These are phyloP conservation scores for Sporobolomyces pararoseus DNA, from an alignment of 768 basidiomycete species.

Conservation along the genomic window DNA sequence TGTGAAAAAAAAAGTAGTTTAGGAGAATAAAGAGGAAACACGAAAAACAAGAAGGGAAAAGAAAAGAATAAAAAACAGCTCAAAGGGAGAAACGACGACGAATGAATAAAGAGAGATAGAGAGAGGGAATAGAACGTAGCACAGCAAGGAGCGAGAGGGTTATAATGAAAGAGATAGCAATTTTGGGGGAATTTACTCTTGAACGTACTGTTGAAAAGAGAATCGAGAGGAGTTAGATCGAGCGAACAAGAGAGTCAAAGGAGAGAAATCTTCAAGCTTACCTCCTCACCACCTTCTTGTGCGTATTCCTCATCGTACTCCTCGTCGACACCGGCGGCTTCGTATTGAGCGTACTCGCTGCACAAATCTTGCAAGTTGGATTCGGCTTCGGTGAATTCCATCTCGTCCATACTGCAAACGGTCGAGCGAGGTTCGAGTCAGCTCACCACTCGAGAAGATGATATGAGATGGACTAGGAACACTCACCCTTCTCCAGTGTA, in stretches of 20 bases:
- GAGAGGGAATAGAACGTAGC: background rate
- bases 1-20: background rate
- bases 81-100: background rate
- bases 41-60: background rate
- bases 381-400: constrained; percentile 48
- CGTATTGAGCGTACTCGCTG: constrained; percentile 48
- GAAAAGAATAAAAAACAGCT: background rate
- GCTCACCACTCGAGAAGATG: too few species aligned
- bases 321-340: constrained; percentile 47
- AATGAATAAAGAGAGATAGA: background rate
- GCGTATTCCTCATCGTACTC: constrained; percentile 36
- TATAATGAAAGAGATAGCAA: background rate
- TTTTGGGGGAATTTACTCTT: constrained; percentile 18
- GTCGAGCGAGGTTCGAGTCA: too few species aligned
- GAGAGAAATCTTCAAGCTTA: background rate
- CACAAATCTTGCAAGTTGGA: constrained; percentile 39
- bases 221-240: background rate
- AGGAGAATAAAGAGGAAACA: background rate
- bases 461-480: background rate
- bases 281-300: constrained; percentile 39
- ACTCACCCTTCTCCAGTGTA: constrained; percentile 70
- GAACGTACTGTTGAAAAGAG: constrained; percentile 16
- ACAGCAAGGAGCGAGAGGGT: too few species aligned
- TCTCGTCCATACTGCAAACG: constrained; percentile 65
- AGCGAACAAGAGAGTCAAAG: too few species aligned